phyloP scores from a whole-genome alignment of 139 green algal genomes.

The Astrephomene gubernaculifera region DNA sequence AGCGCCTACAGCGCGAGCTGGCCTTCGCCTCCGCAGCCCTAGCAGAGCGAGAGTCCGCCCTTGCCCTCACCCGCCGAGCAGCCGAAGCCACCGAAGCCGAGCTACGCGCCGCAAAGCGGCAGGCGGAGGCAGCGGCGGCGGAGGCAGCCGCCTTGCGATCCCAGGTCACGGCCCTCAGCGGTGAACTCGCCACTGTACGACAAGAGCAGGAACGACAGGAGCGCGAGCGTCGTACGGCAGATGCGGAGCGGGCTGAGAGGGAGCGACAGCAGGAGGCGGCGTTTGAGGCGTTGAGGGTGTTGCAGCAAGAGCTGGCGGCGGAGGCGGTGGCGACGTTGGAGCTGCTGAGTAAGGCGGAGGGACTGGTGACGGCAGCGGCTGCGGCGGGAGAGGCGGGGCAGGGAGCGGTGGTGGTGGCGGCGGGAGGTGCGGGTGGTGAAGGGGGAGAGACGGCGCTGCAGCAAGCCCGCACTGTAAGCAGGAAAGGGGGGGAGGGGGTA shows the following conservation, averaged over 20 bases:
- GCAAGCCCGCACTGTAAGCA: slow-evolving; percentile 26
- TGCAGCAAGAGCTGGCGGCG: slow-evolving; percentile 29
- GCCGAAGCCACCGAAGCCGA: slow-evolving; percentile 31
- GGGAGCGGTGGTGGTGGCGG: not conserved
- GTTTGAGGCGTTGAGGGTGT: slow-evolving; percentile 26
- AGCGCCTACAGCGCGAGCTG: slow-evolving; percentile 22
- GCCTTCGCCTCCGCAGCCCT: not conserved
- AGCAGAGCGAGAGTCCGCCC: slow-evolving; percentile 8
- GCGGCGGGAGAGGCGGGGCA: not conserved
- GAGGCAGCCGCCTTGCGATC: slow-evolving; percentile 28
- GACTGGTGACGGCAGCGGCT: not conserved
- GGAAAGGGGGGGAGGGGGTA: too few species aligned
- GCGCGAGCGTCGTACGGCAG: too few species aligned
- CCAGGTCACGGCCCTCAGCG: slow-evolving; percentile 17
- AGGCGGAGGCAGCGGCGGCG: slow-evolving; percentile 1
- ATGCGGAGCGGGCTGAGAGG: too few species aligned
- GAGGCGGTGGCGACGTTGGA: slow-evolving; percentile 39
- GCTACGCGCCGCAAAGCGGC: slow-evolving; percentile 15
- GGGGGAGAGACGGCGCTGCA: not conserved
- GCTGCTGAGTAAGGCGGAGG: slow-evolving; percentile 41
- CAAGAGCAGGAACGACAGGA: slow-evolving; percentile 36
- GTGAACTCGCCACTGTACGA: slow-evolving; percentile 21
- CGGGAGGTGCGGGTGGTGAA: not conserved
- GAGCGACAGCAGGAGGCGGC: slow-evolving; percentile 27
- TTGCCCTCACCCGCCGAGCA: slow-evolving; percentile 9